phyloP scores from a whole-genome alignment of 108 stramenopile species.

The Parietichytrium sp. region DNA sequence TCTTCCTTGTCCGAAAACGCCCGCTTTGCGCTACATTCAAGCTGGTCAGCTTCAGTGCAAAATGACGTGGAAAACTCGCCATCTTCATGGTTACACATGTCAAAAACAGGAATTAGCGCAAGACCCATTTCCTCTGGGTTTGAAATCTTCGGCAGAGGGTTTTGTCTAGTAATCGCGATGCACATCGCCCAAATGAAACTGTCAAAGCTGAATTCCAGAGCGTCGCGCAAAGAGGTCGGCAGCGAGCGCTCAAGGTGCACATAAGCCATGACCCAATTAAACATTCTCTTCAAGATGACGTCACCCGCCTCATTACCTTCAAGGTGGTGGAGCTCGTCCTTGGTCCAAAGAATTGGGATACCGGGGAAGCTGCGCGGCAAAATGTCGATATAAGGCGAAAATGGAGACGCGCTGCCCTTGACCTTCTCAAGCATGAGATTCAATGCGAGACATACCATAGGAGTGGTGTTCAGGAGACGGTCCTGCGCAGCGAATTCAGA shows the following conservation, averaged over 20 bases:
- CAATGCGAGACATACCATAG: neutral
- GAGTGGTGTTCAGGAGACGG: neutral
- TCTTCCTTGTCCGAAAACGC: neutral
- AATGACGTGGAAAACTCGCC: neutral
- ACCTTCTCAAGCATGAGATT: neutral
- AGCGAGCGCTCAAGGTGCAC: neutral
- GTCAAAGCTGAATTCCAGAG: neutral
- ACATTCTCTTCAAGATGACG: neutral
- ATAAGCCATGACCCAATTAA: conserved; percentile 19
- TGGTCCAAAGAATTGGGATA: conserved; percentile 5
- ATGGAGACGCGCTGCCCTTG: neutral
- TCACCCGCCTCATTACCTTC: neutral
- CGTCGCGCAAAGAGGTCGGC: neutral
- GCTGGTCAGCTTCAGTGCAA: neutral
- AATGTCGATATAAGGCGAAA: neutral
- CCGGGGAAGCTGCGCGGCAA: neutral
- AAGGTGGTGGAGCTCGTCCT: neutral
- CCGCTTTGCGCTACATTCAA: neutral
- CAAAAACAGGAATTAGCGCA: conserved; percentile 21
- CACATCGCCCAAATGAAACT: neutral
- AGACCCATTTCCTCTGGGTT: neutral
- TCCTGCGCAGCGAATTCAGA: neutral
- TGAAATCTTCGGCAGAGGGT: neutral
- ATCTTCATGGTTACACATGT: conserved; percentile 38
- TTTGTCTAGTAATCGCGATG: conserved; percentile 26